Percentiles rank a stretch among this genome's conserved stretches.
Conservation (phyloP, 176 grass and related monocot genomes). For the Tillandsia fasciculata region DNA sequence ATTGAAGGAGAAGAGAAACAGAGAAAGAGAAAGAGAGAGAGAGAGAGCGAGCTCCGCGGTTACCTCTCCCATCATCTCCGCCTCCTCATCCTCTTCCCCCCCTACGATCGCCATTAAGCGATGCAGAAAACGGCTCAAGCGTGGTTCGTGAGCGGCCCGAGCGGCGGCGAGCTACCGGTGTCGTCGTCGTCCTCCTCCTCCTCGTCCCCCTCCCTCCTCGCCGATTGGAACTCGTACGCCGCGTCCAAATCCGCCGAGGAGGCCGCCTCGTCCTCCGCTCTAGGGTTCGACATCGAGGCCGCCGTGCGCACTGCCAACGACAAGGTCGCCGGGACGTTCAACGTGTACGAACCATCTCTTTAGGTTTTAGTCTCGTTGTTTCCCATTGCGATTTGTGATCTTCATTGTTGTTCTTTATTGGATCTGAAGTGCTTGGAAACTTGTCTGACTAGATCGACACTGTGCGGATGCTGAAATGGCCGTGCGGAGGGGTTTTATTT, state of each 20-base stretch:
- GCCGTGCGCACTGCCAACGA: constrained; percentile 87
- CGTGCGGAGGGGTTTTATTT: too few relatives aligned
- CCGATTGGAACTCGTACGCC: constrained; percentile 95
- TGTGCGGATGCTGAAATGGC: too few relatives aligned
- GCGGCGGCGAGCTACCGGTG: constrained; percentile 25
- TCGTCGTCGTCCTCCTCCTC: constrained; percentile 20
- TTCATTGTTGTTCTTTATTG: neutral
- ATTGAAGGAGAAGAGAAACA: neutral
- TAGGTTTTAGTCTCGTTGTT: neutral
- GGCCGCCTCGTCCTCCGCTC: constrained; percentile 32
- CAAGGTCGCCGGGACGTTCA: constrained; percentile 84
- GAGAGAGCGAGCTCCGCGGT: too few relatives aligned
- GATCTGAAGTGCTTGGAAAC: neutral
- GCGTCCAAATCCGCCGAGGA: constrained; percentile 41
- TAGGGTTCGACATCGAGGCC: constrained; percentile 87
- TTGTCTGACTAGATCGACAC: too few relatives aligned
- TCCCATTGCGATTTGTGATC: neutral
- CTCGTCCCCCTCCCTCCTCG: constrained; percentile 33
- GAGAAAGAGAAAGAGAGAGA: neutral
- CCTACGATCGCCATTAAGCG: neutral
- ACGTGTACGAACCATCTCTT: constrained; percentile 30
- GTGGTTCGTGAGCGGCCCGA: constrained; percentile 60
- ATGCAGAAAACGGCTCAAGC: constrained; percentile 89
- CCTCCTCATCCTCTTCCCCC: neutral
- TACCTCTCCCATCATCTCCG: too few relatives aligned